Percentiles rank a stretch among this genome's conserved stretches.
phyloP scores from a whole-genome alignment of 2,329 filamentous ascomycete species.

The Byssochlamys sp. region DNA sequence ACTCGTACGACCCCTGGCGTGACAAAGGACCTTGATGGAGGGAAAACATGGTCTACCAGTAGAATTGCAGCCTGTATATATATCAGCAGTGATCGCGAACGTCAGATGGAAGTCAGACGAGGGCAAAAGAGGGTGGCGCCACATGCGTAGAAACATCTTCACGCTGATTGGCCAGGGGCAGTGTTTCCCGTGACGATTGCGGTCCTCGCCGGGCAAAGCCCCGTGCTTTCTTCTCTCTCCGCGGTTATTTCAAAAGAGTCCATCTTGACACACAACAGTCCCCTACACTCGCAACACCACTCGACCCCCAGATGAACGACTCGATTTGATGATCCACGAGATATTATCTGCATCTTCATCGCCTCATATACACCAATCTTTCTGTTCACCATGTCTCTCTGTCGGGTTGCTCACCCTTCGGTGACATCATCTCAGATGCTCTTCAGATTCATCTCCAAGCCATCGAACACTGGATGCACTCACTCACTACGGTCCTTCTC shows the following conservation, averaged over 20 bases:
- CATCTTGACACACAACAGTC: constrained; percentile 6
- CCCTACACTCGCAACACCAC: constrained; percentile 4
- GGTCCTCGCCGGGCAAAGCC: constrained; percentile 8
- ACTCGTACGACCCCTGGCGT: not conserved
- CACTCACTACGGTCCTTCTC: constrained; percentile 40
- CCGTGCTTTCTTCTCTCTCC: constrained; percentile 10
- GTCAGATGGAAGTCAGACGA: not conserved
- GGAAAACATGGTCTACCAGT: not conserved
- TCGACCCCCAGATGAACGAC: constrained; percentile 4
- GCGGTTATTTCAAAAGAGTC: constrained; percentile 12
- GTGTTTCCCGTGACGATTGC: not conserved
- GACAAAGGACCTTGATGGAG: not conserved
- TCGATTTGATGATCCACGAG: constrained; percentile 11
- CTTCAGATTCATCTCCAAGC: constrained; percentile 29
- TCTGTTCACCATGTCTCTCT: constrained; percentile 30
- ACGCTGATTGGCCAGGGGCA: constrained; percentile 25
- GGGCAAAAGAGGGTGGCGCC: constrained; percentile 16
- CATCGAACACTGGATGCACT: constrained; percentile 30
- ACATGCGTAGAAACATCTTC: constrained; percentile 30
- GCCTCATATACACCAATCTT: not conserved
- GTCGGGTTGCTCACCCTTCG: constrained; percentile 25
- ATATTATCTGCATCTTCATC: constrained; percentile 1
- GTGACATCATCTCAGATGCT: constrained; percentile 41
- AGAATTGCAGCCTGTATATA: no score
- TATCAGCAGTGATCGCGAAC: not conserved